Base-by-base conservation (phyloP, 208 protist species). In the Leishmania lainsoni region DNA sequence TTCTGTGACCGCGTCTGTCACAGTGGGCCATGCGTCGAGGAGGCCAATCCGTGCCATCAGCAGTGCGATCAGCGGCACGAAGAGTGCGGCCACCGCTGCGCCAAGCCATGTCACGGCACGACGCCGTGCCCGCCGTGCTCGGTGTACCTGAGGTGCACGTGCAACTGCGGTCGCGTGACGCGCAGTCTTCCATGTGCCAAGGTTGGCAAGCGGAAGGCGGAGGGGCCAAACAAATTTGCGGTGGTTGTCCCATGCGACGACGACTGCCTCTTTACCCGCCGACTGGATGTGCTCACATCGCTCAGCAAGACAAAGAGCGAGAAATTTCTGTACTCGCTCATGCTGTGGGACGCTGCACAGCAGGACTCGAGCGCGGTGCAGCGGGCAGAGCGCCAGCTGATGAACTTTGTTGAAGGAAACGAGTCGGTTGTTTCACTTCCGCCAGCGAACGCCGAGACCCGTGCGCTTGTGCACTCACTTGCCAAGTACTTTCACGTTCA, bases 11-110 rank as follows among this genome's bases (percentile, higher is more conserved):
- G 88, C 22, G 32, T 75, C 12, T 97, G 93, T 75, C 93, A 97
- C 83, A 73, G 69, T 72, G 93, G 91, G 35, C 76, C 72, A 16
- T 97, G 93, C 81, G 75, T 91, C 16, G 83, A 85, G 45, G 76
- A 81, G 39, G 42, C 76, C 17, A 80, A 86, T 74, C 54, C 81
- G 51, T 94, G 89, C 83, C 29, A 52, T 42, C 85, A 92, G 74
- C 45, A 73, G 56, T 94, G 89, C 72, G 81, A 83, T 54, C 76
- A 73, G 22, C 70, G 89, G 26, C 83, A 89, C 72, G 74, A 80
- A 5, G 86, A 84, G 8, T 96, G 93, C 85, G 90, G 87, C 8
- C 91, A 96, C 81, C 75, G 52, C 20, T 96, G 93, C 76, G 81
- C 78, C 39, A 66, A 79, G 75, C 79, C 76, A 51, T 96, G 93